Percentiles rank a stretch among this genome's conserved stretches.
Evolutionary conservation across 2,329 filamentous ascomycete genomes (phyloP).

Genomic region (Camptophora hylomeconis): DNA sequence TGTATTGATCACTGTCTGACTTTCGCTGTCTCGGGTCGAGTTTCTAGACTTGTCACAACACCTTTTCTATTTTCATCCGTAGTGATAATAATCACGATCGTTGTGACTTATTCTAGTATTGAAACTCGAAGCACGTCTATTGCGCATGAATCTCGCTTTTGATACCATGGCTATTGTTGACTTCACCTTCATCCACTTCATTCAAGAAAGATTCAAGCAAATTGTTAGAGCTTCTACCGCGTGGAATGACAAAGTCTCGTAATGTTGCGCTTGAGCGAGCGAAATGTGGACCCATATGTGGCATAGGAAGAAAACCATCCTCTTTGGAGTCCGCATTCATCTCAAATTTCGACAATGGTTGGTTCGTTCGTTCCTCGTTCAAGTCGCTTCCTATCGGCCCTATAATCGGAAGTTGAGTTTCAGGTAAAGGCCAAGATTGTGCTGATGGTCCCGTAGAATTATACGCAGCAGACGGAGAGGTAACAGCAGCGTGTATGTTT

Average conservation of each 20-base stretch:
- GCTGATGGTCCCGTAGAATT: background rate
- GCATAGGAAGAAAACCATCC: slow-evolving; percentile 5
- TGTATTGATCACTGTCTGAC: too few relatives aligned
- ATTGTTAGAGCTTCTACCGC: background rate
- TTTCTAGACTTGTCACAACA: too few relatives aligned
- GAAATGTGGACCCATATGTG: slow-evolving; percentile 4
- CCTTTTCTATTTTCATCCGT: too few relatives aligned
- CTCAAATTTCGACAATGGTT: background rate
- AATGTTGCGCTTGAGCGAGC: slow-evolving; percentile 4
- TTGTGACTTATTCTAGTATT: too few relatives aligned
- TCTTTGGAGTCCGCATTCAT: background rate
- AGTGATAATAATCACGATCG: too few relatives aligned
- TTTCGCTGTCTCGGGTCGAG: too few relatives aligned
- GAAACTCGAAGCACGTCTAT: too few relatives aligned
- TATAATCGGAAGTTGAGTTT: background rate
- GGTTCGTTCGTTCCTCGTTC: background rate
- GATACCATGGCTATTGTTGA: too few relatives aligned
- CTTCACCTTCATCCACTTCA: too few relatives aligned
- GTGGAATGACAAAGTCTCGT: slow-evolving; percentile 2
- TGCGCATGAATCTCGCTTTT: too few relatives aligned
- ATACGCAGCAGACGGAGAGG: background rate
- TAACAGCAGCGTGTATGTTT: slow-evolving; percentile 1
- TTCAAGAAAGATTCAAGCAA: too few relatives aligned
- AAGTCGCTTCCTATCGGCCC: background rate
- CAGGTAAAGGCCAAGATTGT: background rate